Conservation (phyloP, 805 yeast genomes). For the Barnettozyma vustinii region DNA sequence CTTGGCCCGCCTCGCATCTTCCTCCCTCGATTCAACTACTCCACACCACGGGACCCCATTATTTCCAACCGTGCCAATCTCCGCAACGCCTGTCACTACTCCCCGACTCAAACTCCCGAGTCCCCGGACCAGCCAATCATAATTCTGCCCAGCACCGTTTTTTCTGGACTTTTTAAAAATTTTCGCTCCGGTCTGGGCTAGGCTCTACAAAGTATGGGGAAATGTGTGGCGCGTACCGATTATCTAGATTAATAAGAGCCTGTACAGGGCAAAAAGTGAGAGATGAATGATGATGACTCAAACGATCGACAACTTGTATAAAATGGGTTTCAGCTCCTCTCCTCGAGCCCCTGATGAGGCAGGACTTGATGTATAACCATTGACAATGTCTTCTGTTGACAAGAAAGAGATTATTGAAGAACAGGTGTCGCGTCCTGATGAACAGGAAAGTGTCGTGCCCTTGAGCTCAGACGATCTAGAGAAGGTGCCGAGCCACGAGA, state of each 20-base stretch:
- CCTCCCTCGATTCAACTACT: neutral
- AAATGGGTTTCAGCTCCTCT: neutral
- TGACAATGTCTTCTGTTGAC: neutral
- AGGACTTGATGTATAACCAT: neutral
- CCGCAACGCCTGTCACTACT: neutral
- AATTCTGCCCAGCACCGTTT: no score
- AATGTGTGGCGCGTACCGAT: neutral
- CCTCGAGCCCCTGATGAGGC: neutral
- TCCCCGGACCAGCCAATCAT: neutral
- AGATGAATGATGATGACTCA: neutral
- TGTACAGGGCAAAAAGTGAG: neutral
- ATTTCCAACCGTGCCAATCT: neutral
- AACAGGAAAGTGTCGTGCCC: neutral
- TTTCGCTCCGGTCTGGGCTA: neutral
- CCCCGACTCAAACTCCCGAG: neutral
- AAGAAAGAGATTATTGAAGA: neutral
- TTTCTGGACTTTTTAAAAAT: no score
- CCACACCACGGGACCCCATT: neutral
- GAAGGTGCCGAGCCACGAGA: neutral
- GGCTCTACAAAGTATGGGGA: neutral
- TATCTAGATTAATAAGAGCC: neutral
- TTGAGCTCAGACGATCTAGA: neutral
- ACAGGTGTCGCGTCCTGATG: neutral
- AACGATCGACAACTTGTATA: neutral
- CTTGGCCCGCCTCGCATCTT: neutral